phyloP scores from a whole-genome alignment of 2,329 filamentous ascomycete genomes.

The Cryoendolithus antarcticus region DNA sequence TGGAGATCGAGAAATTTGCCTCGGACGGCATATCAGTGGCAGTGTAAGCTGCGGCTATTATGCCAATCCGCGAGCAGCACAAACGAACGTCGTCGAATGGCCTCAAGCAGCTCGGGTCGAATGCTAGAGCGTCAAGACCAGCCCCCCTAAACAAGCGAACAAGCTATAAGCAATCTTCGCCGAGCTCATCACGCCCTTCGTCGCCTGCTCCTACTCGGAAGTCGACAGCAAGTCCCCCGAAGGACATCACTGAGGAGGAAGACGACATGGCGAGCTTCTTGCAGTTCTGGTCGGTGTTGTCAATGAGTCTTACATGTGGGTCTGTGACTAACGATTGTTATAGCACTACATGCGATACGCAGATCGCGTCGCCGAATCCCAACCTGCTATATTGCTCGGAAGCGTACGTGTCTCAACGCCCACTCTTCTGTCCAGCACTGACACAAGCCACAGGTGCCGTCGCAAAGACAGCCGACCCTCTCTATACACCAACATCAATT shows the following conservation, averaged over 20 bases:
- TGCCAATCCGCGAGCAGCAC: no score
- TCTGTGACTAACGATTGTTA: constrained; percentile 4
- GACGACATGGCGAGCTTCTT: constrained; percentile 41
- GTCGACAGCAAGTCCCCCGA: no score
- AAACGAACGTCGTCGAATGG: no score
- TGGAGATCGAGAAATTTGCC: no score
- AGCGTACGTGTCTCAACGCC: no score
- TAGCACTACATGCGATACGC: constrained; percentile 53
- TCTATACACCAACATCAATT: constrained; percentile 3
- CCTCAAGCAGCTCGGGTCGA: no score
- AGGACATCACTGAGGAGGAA: constrained; percentile 28
- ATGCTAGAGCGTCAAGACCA: no score
- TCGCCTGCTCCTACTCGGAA: no score
- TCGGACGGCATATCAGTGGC: no score
- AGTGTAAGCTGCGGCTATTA: no score
- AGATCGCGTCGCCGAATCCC: constrained; percentile 50
- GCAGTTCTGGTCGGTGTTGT: constrained; percentile 37
- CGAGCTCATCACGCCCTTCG: not conserved
- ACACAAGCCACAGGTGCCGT: constrained; percentile 28
- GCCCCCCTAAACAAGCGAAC: not conserved
- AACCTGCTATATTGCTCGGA: constrained; percentile 53
- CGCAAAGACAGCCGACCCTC: constrained; percentile 29
- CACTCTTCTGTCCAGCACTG: no score
- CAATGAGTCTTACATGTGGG: constrained; percentile 1
- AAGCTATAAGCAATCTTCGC: not conserved